Evolutionary conservation across 495 filamentous ascomycete genomes (phyloP), one percentile per base, ranked within the genome.

Genomic region (Xylaria nigripes): DNA sequence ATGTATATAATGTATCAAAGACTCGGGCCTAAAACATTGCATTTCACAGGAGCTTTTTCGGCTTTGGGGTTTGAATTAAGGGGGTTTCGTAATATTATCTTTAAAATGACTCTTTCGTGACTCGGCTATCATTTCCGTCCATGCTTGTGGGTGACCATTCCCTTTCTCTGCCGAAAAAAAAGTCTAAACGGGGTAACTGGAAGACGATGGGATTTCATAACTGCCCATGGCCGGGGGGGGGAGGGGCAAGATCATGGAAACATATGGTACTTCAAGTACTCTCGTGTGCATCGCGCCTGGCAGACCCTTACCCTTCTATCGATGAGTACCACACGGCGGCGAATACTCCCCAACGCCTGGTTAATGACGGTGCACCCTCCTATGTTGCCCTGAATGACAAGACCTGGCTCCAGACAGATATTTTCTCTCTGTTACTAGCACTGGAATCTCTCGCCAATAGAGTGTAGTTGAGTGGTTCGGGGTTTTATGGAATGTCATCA

Each of bases 321-420:
- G 22, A 44, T 21, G 22, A 40, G 19, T 45, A 52, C 36, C 21
- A 23, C 29, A 52, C 15, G 25, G 16, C 18, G 50, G 29, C 27
- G 36, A 21, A 45, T 10, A 32, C 25, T 51, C 49, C 23, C 25
- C 48, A 44, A 52, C 36, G 27, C 29, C 29, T 36, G 12, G 15
- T 25, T 18, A 18, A 49, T n/a, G 18, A 38, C 22, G 47, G 48
- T 12, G 6, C 36, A 41, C 29, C 8, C n/a, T 24, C 16, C 48
- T 8, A 12, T 51, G 46, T 43, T 50, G 45, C 36, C 56, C 41
- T 48, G 48, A 48, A 32, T n/a, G n/a, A n/a, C n/a, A 51, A 25
- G 27, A 29, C 24, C 50, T 6, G 50, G 18, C 6, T 24, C 15
- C 19, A 32, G 36, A n/a, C 22, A 19, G 4, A 44, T 30, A 15